These are phyloP conservation scores for Mortierella polycephala DNA, from an alignment of 371 early-diverging fungal species.

Conservation along the genomic window DNA sequence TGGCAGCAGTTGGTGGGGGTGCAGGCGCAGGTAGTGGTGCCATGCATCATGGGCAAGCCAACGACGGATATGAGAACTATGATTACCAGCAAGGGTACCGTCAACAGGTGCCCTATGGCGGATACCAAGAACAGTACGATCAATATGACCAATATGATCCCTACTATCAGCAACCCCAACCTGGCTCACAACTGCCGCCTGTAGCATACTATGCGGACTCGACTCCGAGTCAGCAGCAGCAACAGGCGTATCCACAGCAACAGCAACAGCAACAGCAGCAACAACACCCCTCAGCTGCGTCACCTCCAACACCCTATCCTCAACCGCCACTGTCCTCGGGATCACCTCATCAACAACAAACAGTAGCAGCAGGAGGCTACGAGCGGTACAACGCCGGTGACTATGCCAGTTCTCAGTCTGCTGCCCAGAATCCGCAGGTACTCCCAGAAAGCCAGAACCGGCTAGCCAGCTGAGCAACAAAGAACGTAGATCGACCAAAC, in stretches of 20 bases:
- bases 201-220: constrained; percentile 20
- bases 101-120: constrained; percentile 22
- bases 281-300: no score
- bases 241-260: constrained; percentile 5
- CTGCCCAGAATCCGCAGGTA: no score
- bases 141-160: constrained; percentile 40
- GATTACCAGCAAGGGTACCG: constrained; percentile 21
- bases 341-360: no score
- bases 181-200: constrained; percentile 7
- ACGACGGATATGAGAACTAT: constrained; percentile 25
- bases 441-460: no score
- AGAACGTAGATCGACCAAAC: no score
- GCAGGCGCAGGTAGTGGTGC: neutral
- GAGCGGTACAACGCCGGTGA: no score
- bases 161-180: constrained; percentile 23
- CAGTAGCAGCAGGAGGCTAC: no score
- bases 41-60: constrained; percentile 11
- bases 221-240: constrained; percentile 19
- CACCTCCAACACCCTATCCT: no score
- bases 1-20: constrained; percentile 19
- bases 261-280: no score
- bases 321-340: no score
- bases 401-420: no score
- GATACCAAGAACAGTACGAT: constrained; percentile 34
- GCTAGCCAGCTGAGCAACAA: no score